phyloP scores from a whole-genome alignment of 2,329 filamentous ascomycete species.

The Alternaria solani region DNA sequence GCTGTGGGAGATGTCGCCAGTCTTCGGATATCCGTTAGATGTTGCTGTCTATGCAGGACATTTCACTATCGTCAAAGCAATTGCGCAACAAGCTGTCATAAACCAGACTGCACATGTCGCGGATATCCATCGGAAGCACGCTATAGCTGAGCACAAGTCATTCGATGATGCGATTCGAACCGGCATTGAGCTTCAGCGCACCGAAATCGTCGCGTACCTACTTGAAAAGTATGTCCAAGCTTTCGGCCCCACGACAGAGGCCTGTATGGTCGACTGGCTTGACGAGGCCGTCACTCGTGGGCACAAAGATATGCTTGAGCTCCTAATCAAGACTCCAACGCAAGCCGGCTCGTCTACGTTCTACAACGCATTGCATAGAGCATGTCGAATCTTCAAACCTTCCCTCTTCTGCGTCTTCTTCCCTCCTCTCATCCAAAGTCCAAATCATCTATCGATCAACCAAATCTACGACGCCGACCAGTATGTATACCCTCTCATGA shows the following conservation, averaged over 20 bases:
- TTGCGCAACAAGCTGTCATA: background rate
- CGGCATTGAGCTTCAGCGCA: background rate
- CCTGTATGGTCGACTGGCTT: background rate
- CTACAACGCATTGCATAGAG: background rate
- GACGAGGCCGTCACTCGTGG: background rate
- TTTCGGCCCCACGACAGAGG: background rate
- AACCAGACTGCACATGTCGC: too few species aligned
- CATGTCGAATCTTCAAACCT: background rate
- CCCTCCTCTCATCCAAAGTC: too few species aligned
- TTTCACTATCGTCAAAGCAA: background rate
- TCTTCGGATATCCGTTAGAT: constrained; percentile 1
- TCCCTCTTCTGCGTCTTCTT: background rate
- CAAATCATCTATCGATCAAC: background rate
- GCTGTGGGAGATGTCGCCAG: background rate
- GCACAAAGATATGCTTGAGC: fast-evolving
- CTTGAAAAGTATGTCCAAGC: background rate
- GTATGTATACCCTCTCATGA: background rate
- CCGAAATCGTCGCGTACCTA: background rate
- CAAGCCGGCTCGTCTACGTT: background rate
- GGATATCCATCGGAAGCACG: too few species aligned
- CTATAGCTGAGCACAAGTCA: background rate
- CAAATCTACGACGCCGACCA: background rate
- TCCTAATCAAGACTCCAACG: background rate
- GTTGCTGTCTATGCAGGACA: background rate
- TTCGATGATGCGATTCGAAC: background rate